Base-by-base conservation (phyloP, 176 grass and related monocot species). In the Thinopyrum elongatum region DNA sequence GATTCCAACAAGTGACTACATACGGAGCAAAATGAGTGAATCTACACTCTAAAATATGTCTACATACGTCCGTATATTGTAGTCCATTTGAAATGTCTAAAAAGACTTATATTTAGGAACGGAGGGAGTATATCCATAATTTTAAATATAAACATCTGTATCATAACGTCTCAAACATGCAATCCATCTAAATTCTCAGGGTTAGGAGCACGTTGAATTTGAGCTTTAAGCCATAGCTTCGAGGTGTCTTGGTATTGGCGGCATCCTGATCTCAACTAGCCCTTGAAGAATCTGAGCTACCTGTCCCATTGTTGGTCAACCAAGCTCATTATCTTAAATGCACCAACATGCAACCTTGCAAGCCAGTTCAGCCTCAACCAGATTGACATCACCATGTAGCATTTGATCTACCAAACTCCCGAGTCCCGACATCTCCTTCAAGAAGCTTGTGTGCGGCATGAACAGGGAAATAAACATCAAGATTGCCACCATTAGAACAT, bases 331-430 rank as follows among this genome's bases (percentile, higher is more conserved):
- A 13, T 66, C 81, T 71, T 91, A 81, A 28, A 91, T 86, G 29
- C 89, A 91, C 89, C 85, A 87, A 22, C 85, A 83, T 64, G 84
- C 80, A 84, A 84, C 65, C 72, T 87, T 91, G 21, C 79, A 81
- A 81, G 12, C 39, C 42, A 44, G 68, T 73, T 74, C 76, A 15
- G 47, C 34, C 74, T 91, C 76, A 10, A 55, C 68, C 4, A 84
- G 28, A 55, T 91, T 65, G 39, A 27, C 30, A 15, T 77, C 47
- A 76, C 70, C 81, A n/a, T 79, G 25, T 9, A 88, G 47, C 9
- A 2, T 84, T 2, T 4, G 12, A 81, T 91, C 89, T 7, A 88
- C 2, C 46, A 91, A 76, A 79, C 75, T 79, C 10, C 17, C 15
- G 3, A 31, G n/a, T 47, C 44, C 44, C 44, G 44, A 47, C 4